These are phyloP conservation scores for Crotalaria pallida DNA, from an alignment of 306 rosid genomes.

Conservation along the genomic window DNA sequence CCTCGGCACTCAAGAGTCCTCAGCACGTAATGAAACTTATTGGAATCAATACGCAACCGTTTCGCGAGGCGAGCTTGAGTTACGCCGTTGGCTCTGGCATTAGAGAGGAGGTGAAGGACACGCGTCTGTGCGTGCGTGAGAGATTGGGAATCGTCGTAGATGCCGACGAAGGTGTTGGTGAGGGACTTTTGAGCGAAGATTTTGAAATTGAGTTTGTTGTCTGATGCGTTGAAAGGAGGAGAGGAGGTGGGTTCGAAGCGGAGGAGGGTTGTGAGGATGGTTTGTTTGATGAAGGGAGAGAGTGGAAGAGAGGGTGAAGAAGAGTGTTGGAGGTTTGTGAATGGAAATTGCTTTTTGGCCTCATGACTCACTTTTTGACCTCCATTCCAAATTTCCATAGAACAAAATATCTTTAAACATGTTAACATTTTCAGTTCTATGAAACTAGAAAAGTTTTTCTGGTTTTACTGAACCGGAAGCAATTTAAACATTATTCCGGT, in stretches of 20 bases:
- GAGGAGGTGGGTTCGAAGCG: conserved; percentile 29
- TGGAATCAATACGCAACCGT: conserved; percentile 54
- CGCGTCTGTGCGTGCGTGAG: conserved; percentile 43
- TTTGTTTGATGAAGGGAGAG: conserved; percentile 27
- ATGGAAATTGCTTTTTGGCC: too few relatives aligned
- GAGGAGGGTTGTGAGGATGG: conserved; percentile 58
- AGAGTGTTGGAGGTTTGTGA: too few relatives aligned
- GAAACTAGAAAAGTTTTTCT: too few relatives aligned
- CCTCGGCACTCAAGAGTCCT: conserved; percentile 78
- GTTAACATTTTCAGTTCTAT: too few relatives aligned
- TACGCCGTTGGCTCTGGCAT: conserved; percentile 58
- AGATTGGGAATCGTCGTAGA: conserved; percentile 49
- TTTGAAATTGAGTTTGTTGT: conserved; percentile 42
- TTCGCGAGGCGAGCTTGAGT: conserved; percentile 74
- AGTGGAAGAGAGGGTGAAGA: neutral
- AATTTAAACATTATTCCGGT: too few relatives aligned
- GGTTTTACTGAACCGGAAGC: too few relatives aligned
- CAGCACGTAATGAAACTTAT: conserved; percentile 59
- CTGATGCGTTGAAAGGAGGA: neutral
- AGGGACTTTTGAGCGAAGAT: conserved; percentile 46
- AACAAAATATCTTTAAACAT: too few relatives aligned
- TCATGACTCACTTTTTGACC: too few relatives aligned
- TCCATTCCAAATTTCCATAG: too few relatives aligned
- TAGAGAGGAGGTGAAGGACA: conserved; percentile 60
- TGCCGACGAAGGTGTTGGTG: conserved; percentile 57